A percentile compares a stretch with the other conserved stretches of the same genome.
These are phyloP conservation scores for Acer saccharum DNA, from an alignment of 345 rosid species.

Conservation along the genomic window DNA sequence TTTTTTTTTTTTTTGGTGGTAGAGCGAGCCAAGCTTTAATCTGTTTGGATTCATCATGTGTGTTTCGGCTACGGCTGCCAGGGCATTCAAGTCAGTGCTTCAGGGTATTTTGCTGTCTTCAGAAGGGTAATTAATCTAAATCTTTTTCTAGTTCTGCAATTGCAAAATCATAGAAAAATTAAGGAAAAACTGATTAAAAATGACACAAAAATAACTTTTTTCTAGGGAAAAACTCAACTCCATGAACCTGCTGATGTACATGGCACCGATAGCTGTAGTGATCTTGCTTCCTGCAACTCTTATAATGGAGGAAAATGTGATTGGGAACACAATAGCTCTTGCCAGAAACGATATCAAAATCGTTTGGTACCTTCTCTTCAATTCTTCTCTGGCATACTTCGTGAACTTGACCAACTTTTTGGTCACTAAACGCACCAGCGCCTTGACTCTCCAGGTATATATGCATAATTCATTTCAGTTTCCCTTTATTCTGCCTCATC, in stretches of 20 bases:
- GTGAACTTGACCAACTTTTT: conserved; percentile 61
- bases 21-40: conserved; percentile 83
- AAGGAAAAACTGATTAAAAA: background rate
- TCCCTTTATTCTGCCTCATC: no score
- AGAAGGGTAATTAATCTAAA: conserved; percentile 49
- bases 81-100: conserved; percentile 75
- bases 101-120: conserved; percentile 76
- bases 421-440: conserved; percentile 63
- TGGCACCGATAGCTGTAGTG: conserved; percentile 56
- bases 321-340: conserved; percentile 39
- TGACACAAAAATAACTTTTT: background rate
- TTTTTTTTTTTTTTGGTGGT: no score
- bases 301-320: conserved; percentile 54
- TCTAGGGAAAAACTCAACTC: conserved; percentile 63
- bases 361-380: conserved; percentile 54
- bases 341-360: conserved; percentile 54
- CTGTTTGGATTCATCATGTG: conserved; percentile 72
- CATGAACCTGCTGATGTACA: conserved; percentile 57
- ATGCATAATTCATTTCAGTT: background rate
- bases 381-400: conserved; percentile 52
- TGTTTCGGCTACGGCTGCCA: conserved; percentile 70
- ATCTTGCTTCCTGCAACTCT: conserved; percentile 56
- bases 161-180: background rate
- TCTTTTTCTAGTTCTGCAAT: background rate
- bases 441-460: conserved; percentile 56